Base-by-base conservation (phyloP, 73 alveolate species). In the Diophrys appendiculata region DNA sequence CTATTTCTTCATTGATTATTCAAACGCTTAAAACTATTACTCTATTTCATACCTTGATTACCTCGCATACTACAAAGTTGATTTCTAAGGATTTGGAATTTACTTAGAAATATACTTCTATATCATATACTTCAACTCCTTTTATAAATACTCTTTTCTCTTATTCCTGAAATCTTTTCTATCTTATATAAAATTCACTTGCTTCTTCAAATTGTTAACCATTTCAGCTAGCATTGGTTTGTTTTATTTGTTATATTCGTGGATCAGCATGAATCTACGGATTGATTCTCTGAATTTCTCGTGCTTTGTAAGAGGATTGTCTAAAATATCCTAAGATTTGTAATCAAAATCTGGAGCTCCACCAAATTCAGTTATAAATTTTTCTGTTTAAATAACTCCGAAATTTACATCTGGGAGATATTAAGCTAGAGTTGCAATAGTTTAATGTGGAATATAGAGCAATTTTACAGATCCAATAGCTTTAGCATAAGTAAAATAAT, bases 151-250 rank as follows among this genome's bases (percentile, higher is more conserved):
- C n/a, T n/a, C n/a, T n/a, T n/a, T n/a, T n/a, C n/a, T n/a, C n/a
- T n/a, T n/a, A n/a, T n/a, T n/a, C n/a, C n/a, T n/a, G n/a, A n/a
- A n/a, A n/a, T n/a, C n/a, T n/a, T n/a, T n/a, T n/a, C n/a, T n/a
- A n/a, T n/a, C n/a, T n/a, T n/a, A n/a, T n/a, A n/a, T n/a, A n/a
- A n/a, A n/a, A n/a, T n/a, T n/a, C n/a, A n/a, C n/a, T n/a, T n/a
- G n/a, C n/a, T n/a, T n/a, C n/a, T n/a, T 77, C 73, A 96, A 73
- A 26, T 89, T 82, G 70, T 78, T 88, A 81, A 86, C 43, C 64
- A 43, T 5, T 43, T 43, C 60, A 43, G 60, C 60, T 5, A 43
- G 60, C 5, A 43, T 5, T 5, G 60, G 60, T 43, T 43, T 43
- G 60, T 43, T 43, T 43, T 18, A 11, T 18, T 43, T 43, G 60